Percentiles rank a stretch among this genome's conserved stretches.
These are phyloP conservation scores for Pichia cactophila DNA, from an alignment of 1,139 yeast genomes.

Conservation along the genomic window DNA sequence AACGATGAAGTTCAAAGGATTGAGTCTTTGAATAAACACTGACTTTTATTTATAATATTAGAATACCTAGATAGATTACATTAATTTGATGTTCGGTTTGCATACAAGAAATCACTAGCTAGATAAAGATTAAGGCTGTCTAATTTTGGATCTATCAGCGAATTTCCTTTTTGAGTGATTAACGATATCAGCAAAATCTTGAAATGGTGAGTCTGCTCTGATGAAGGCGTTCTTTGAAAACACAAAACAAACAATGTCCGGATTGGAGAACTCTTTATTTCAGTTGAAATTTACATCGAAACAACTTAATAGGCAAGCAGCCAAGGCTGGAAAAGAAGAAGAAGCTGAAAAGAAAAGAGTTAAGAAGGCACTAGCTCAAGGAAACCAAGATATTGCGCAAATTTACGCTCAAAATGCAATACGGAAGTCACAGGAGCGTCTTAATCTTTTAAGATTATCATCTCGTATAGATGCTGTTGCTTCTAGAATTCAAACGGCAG, in stretches of 20 bases:
- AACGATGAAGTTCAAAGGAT: constrained; percentile 32
- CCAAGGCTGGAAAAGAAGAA: constrained; percentile 87
- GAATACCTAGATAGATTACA: background rate
- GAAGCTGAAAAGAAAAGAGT: constrained; percentile 79
- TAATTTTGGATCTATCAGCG: background rate
- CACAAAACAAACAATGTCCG: constrained; percentile 33
- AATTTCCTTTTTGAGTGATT: background rate
- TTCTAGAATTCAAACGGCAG: constrained; percentile 92
- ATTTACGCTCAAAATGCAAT: constrained; percentile 95
- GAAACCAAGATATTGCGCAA: constrained; percentile 88
- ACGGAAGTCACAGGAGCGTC: constrained; percentile 79
- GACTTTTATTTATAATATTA: background rate
- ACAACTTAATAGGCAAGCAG: constrained; percentile 83
- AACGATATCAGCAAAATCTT: background rate
- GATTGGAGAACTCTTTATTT: constrained; percentile 46
- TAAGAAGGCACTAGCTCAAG: constrained; percentile 80
- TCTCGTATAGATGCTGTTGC: constrained; percentile 95
- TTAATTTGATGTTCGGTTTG: too few species aligned
- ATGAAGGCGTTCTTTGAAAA: background rate
- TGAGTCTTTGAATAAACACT: constrained; percentile 16
- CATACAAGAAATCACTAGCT: too few species aligned
- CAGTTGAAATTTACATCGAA: constrained; percentile 80
- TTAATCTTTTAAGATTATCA: constrained; percentile 73
- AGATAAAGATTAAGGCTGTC: too few species aligned
- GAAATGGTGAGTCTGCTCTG: too few species aligned